Evolutionary conservation across 148 eudicot species (phyloP).

Genomic region (Dianthus caryophyllus): DNA sequence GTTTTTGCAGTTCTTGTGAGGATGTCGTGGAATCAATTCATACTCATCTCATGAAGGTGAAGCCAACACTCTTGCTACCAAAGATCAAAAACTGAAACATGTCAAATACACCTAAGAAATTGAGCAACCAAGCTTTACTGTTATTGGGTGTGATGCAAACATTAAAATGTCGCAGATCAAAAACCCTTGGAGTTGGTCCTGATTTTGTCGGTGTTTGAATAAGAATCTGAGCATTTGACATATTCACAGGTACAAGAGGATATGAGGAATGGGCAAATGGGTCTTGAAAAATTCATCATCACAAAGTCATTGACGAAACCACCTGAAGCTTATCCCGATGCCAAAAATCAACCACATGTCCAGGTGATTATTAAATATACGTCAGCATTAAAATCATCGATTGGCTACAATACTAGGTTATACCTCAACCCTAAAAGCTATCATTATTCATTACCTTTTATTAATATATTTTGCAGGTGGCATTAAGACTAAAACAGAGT

Average conservation of each 20-base stretch:
- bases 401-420: background rate
- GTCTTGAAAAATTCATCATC: conserved; percentile 83
- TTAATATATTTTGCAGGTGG: conserved; percentile 47
- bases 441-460: background rate
- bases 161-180: too few relatives aligned
- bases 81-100: background rate
- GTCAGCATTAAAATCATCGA: background rate
- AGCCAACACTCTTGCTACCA: background rate
- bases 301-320: conserved; percentile 82
- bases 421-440: background rate
- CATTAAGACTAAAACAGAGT: conserved; percentile 71
- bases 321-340: conserved; percentile 97
- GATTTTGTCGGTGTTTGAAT: too few relatives aligned
- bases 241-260: conserved; percentile 74
- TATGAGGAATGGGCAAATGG: conserved; percentile 83
- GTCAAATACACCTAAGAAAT: too few relatives aligned
- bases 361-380: conserved; percentile 53
- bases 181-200: too few relatives aligned
- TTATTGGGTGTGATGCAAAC: too few relatives aligned
- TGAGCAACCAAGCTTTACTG: too few relatives aligned
- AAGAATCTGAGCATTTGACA: conserved; percentile 6
- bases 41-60: conserved; percentile 72
- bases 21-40: conserved; percentile 97
- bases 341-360: conserved; percentile 94
- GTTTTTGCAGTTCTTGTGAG: conserved; percentile 75